phyloP scores from a whole-genome alignment of 1,139 yeast species.

The Debaryomyces sp. region DNA sequence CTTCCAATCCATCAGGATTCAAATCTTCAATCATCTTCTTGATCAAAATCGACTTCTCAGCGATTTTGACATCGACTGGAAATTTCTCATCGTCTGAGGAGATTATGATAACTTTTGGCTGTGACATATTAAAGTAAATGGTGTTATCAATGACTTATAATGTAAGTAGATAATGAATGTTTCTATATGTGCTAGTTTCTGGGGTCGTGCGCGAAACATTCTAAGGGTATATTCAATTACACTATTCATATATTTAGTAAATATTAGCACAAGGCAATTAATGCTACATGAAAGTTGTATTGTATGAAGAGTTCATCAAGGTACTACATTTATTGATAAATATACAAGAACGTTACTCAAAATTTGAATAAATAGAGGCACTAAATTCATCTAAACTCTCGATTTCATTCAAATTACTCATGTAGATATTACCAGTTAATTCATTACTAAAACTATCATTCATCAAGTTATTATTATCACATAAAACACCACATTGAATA shows the following conservation, averaged over 20 bases:
- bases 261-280: not conserved
- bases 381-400: constrained; percentile 83
- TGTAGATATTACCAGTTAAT: constrained; percentile 44
- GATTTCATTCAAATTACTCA: constrained; percentile 52
- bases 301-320: not conserved
- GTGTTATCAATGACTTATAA: not conserved
- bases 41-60: constrained; percentile 85
- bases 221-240: no score
- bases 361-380: constrained; percentile 88
- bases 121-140: constrained; percentile 17
- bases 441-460: constrained; percentile 48
- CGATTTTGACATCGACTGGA: constrained; percentile 79
- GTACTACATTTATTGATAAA: not conserved
- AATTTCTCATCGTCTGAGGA: constrained; percentile 77
- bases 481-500: constrained; percentile 62
- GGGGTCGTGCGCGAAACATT: constrained; percentile 1
- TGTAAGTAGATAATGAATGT: not conserved
- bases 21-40: constrained; percentile 89
- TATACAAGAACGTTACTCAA: constrained; percentile 39
- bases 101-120: constrained; percentile 58
- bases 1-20: constrained; percentile 60
- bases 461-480: constrained; percentile 43
- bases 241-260: not conserved
- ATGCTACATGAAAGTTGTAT: not conserved
- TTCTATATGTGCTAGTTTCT: not conserved